Base-by-base conservation (phyloP, 148 eudicot species). In the Camellia lanceoleosa region DNA sequence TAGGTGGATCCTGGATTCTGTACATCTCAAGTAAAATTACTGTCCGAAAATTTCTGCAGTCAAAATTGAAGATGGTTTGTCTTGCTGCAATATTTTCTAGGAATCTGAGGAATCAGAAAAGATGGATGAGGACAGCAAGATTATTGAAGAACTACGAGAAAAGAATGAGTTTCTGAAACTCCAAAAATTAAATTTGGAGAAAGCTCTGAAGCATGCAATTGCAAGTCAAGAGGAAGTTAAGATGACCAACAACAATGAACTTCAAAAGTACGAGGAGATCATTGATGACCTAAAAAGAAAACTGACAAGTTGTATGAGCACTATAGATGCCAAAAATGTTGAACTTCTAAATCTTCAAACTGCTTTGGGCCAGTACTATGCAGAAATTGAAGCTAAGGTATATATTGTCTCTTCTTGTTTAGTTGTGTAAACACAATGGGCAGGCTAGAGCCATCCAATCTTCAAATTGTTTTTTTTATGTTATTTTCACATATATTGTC, bases 381-480 rank as follows among this genome's bases (percentile, higher is more conserved):
- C 99, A 69, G 98, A 96, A 89, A 92, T 93, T 72, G 99, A 96
- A 87, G 98, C 98, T 12, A 93, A 96, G 99, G 99, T 96, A 54
- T 60, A 80, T 23, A 68, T 68, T 67, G 23, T 69, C 63, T 78
- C 49, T 47, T 72, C 43, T 19, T 74, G 60, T 52, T 68, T 67
- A 68, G 41, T 23, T 66, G 38, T 44, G 20, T n/a, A 62, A 59
- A 65, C 44, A 77, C 0, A 44, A 56, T 52, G 3, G 70, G 42
- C 51, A 52, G 16, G n/a, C 46, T 58, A 11, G 60, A 72, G 43
- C 18, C 55, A 38, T 72, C 16, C 49, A 65, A 18, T 19, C 47
- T 54, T 10, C 19, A 10, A 38, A 72, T 52, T 60, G 52, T 6
- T 46, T 8, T n/a, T 38, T 49, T 51, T 55, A 38, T 74, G 18